Evolutionary conservation across 768 basidiomycete genomes (phyloP), one percentile per base, ranked within the genome.

Genomic region (Mycena sanguinolenta): DNA sequence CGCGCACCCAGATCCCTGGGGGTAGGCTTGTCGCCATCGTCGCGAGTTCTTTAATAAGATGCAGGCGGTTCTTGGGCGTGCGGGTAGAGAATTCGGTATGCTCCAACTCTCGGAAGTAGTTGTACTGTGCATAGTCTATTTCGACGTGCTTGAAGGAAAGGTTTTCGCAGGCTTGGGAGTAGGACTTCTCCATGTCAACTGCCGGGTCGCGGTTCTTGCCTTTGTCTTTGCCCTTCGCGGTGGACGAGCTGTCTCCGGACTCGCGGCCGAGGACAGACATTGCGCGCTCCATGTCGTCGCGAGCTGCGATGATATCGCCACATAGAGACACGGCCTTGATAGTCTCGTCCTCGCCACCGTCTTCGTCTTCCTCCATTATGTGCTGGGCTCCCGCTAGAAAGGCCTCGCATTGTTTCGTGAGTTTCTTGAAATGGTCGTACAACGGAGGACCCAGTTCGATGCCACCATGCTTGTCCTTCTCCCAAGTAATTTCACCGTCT

Each of bases 41-140:
- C 21, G 87, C 86, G n/a, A 89, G 80, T 77, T 89, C 89, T 76
- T 87, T 86, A 70, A 87, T 78, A n/a, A 89, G 81, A 74, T 87
- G 87, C 42, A 89, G 75, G 39, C 87, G 79, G 72, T 84, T 79
- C 75, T 84, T 85, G 25, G 86, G 85, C 60, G 80, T 79, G 52
- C 87, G 81, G 36, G 84, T 85, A 13, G 82, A 75, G 42, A 72
- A 78, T 44, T 82, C 79, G 0, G 84, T 85, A 27, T 73, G 58
- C 54, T 63, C 57, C 21, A 88, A 69, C 17, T 80, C 66, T 10
- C 39, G 23, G 7, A 79, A 69, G 73, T 83, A 88, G 58, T 83
- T 78, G 79, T 80, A 85, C 6, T 67, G 67, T 19, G 73, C 58
- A 63, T 80, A 80, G 39, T 63, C 73, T 28, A 88, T 71, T 23